A percentile compares a stretch with the other conserved stretches of the same genome.
These are phyloP conservation scores for Cystobasidium tubakii DNA, from an alignment of 768 basidiomycete genomes.

Conservation along the genomic window DNA sequence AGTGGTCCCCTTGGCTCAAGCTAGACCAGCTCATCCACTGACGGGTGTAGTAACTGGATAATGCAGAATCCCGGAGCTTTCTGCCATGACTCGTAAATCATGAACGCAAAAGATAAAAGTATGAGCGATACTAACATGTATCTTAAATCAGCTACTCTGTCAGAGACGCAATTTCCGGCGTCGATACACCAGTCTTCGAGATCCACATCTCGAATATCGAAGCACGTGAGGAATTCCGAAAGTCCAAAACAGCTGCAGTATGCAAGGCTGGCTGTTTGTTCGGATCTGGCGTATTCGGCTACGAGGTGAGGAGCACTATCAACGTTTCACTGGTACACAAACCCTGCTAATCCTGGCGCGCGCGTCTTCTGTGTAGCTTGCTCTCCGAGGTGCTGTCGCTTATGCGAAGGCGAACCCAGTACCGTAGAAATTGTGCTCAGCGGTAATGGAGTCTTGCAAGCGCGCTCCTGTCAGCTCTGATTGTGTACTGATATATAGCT, in stretches of 20 bases:
- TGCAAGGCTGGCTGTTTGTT: slow-evolving; percentile 35
- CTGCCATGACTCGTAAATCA: slow-evolving; percentile 11
- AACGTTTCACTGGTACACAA: no score
- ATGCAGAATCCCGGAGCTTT: slow-evolving; percentile 20
- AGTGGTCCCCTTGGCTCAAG: neutral
- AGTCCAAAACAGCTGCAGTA: slow-evolving; percentile 30
- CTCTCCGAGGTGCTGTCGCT: neutral
- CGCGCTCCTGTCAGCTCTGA: no score
- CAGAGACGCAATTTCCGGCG: slow-evolving; percentile 43
- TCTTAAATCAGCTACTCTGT: slow-evolving; percentile 40
- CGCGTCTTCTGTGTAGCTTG: neutral
- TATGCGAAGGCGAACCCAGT: slow-evolving; percentile 8
- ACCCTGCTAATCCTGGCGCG: neutral
- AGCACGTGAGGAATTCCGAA: slow-evolving; percentile 33
- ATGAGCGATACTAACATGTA: slow-evolving; percentile 26
- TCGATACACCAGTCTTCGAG: slow-evolving; percentile 43
- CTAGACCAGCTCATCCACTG: neutral
- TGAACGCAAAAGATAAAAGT: no score
- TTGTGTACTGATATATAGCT: no score
- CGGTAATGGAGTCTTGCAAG: neutral
- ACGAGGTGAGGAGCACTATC: slow-evolving; percentile 21
- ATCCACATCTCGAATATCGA: slow-evolving; percentile 39
- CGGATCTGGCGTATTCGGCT: slow-evolving; percentile 20
- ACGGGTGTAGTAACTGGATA: neutral
- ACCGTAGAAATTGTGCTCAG: neutral